Conservation (phyloP, 1,284 basidiomycete genomes). For the Ustilago bromivora region DNA sequence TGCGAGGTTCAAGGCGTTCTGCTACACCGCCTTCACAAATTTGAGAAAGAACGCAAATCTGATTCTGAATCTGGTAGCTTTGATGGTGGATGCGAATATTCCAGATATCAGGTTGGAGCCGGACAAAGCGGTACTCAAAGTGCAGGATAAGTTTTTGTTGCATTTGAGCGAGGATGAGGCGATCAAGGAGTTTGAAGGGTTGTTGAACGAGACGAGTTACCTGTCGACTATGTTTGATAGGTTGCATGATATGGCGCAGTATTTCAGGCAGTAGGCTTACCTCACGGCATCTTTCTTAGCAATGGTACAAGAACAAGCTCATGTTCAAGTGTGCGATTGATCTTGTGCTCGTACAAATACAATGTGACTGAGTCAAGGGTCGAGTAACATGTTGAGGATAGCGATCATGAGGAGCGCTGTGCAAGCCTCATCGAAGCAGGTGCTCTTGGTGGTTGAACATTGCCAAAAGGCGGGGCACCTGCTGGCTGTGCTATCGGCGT, state of each 20-base stretch:
- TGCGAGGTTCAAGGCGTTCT: constrained; percentile 92
- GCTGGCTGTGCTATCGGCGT: not conserved
- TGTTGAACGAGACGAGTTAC: constrained; percentile 94
- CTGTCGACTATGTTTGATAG: constrained; percentile 83
- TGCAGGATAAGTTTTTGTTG: constrained; percentile 95
- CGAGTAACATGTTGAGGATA: not conserved
- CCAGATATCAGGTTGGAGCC: constrained; percentile 90
- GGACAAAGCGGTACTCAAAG: constrained; percentile 76
- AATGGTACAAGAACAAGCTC: not conserved
- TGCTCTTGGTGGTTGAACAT: constrained; percentile 1
- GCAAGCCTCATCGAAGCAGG: constrained; percentile 26
- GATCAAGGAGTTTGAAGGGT: constrained; percentile 92
- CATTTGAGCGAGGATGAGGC: constrained; percentile 80
- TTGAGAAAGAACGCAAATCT: constrained; percentile 94
- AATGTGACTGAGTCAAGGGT: not conserved
- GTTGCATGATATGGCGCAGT: constrained; percentile 68
- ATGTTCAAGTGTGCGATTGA: not conserved
- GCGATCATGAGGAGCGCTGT: constrained; percentile 3
- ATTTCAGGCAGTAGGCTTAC: constrained; percentile 54
- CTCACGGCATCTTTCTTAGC: not conserved
- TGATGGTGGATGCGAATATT: constrained; percentile 98
- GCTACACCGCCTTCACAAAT: constrained; percentile 94
- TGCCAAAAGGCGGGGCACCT: not conserved
- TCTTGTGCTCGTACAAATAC: constrained; percentile 30
- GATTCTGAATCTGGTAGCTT: constrained; percentile 92